These are phyloP conservation scores for Paramecium biaurelia DNA, from an alignment of 73 alveolate genomes.

Conservation along the genomic window DNA sequence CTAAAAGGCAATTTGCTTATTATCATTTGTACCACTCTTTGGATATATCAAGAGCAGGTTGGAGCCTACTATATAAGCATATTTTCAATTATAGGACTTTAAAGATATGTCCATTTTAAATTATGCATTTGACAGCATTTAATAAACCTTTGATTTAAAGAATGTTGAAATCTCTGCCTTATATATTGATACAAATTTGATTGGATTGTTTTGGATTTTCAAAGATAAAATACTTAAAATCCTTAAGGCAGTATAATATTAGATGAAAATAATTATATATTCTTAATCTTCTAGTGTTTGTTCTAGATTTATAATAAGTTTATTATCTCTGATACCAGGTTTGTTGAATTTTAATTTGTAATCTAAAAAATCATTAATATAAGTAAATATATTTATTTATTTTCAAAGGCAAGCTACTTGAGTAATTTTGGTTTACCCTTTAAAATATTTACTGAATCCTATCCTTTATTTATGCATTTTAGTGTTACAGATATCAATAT, in stretches of 20 bases:
- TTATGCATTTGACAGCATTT: slow-evolving; percentile 58
- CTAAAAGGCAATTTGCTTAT: slow-evolving; percentile 39
- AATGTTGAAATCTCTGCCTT: slow-evolving; percentile 46
- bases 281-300: slow-evolving; percentile 44
- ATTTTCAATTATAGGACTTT: slow-evolving; percentile 47
- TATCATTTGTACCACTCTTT: slow-evolving; percentile 37
- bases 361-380: not conserved
- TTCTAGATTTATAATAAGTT: slow-evolving; percentile 48
- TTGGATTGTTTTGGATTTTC: slow-evolving; percentile 37
- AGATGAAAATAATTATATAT: slow-evolving; percentile 19
- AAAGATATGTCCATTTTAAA: slow-evolving; percentile 33
- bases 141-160: slow-evolving; percentile 21
- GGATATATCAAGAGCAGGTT: slow-evolving; percentile 59
- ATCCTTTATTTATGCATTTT: slow-evolving; percentile 51
- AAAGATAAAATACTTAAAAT: slow-evolving; percentile 52
- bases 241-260: slow-evolving; percentile 34
- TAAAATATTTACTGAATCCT: slow-evolving; percentile 10
- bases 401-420: not conserved
- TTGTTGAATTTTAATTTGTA: slow-evolving; percentile 21
- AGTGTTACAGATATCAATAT: not conserved
- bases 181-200: slow-evolving; percentile 13
- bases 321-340: slow-evolving; percentile 57
- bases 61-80: slow-evolving; percentile 60
- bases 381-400: not conserved
- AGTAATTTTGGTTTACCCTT: slow-evolving; percentile 60